Evolutionary conservation across 164 flowering plant species (phyloP).

Genomic region (Berberis vulgaris): DNA sequence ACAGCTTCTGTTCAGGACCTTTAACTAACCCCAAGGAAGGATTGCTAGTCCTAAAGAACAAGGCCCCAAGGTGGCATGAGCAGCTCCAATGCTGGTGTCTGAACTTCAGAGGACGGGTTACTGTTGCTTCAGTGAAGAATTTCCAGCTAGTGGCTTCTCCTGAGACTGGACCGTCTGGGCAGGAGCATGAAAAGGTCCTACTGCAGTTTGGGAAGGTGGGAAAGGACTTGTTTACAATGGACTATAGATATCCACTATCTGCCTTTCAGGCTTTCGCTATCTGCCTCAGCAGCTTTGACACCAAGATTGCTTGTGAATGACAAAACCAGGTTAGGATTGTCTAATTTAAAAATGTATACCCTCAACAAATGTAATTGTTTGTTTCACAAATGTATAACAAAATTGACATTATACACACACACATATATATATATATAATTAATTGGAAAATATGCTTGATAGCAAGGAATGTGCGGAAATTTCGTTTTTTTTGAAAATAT

Average conservation of each 20-base stretch:
- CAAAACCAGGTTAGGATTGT: constrained; percentile 18
- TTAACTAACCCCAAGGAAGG: constrained; percentile 35
- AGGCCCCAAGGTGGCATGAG: constrained; percentile 85
- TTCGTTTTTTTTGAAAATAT: too few species aligned
- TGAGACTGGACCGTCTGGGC: constrained; percentile 36
- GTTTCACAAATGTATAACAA: too few species aligned
- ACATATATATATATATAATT: too few species aligned
- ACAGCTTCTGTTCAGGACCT: constrained; percentile 29
- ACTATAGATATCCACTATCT: constrained; percentile 60
- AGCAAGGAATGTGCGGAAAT: too few species aligned
- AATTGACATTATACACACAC: too few species aligned
- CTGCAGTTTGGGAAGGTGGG: constrained; percentile 82
- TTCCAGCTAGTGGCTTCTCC: constrained; percentile 70
- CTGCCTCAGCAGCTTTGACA: constrained; percentile 83
- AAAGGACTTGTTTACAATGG: constrained; percentile 75
- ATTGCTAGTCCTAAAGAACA: constrained; percentile 44
- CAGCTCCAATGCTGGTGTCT: constrained; percentile 85
- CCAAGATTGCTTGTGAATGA: constrained; percentile 75
- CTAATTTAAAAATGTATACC: neutral
- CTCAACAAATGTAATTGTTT: neutral
- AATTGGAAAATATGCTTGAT: too few species aligned
- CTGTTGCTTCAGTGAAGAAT: constrained; percentile 78
- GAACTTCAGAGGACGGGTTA: constrained; percentile 72
- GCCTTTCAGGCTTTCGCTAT: constrained; percentile 79
- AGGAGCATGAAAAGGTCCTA: constrained; percentile 51